Percentiles rank a stretch among this genome's conserved stretches.
These are phyloP conservation scores for Lactarius sp. DNA, from an alignment of 768 basidiomycete genomes.

Conservation along the genomic window DNA sequence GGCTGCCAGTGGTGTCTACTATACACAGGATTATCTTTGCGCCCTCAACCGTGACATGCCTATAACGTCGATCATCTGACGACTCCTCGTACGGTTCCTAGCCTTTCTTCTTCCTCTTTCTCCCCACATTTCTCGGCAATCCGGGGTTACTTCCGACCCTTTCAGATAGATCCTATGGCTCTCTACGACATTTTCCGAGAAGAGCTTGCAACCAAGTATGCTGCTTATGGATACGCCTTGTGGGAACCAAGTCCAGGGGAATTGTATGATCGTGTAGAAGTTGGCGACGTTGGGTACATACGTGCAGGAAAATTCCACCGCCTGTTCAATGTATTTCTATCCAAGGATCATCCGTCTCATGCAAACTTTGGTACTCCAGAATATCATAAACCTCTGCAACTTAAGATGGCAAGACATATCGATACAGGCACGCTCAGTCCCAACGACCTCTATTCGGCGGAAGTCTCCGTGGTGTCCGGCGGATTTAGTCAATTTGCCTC, in stretches of 20 bases:
- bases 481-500: background rate
- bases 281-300: too few relatives aligned
- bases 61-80: background rate
- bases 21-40: background rate
- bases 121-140: background rate
- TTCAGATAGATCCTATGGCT: background rate
- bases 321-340: background rate
- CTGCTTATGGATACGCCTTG: background rate
- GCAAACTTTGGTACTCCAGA: background rate
- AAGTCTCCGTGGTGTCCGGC: background rate
- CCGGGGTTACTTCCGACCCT: background rate
- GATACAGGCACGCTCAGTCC: background rate
- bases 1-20: background rate
- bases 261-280: too few relatives aligned
- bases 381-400: background rate
- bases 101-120: background rate
- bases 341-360: background rate
- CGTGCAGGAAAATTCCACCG: background rate
- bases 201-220: background rate
- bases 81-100: background rate
- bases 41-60: background rate
- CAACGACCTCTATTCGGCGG: background rate
- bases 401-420: background rate
- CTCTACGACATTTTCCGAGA: background rate
- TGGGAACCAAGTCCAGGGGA: background rate